These are phyloP conservation scores for Pisolithus orientalis DNA, from an alignment of 768 basidiomycete species.

Conservation along the genomic window DNA sequence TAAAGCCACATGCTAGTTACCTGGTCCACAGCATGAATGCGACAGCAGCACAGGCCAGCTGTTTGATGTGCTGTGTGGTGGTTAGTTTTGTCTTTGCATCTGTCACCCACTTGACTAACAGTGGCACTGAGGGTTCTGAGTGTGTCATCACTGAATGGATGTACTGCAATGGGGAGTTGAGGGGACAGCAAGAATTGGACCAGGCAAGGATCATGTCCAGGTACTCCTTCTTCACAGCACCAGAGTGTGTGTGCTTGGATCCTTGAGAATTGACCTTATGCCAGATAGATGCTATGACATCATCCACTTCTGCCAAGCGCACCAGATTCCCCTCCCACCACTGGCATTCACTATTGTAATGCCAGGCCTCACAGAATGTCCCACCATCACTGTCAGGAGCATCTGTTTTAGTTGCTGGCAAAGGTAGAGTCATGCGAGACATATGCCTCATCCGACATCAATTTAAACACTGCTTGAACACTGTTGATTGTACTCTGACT, in stretches of 20 bases:
- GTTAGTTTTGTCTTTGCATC: background rate
- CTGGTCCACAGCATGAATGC: background rate
- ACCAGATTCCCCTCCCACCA: constrained; percentile 26
- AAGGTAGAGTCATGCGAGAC: background rate
- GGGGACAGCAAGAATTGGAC: background rate
- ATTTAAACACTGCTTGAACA: background rate
- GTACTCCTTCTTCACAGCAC: too few species aligned
- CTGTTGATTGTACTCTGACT: background rate
- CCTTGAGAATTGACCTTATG: too few species aligned
- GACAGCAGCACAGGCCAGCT: background rate
- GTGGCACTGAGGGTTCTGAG: background rate
- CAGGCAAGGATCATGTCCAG: too few species aligned
- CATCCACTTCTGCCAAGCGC: constrained; percentile 3
- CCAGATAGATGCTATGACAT: too few species aligned
- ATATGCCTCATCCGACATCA: background rate
- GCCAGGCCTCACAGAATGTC: constrained; percentile 23
- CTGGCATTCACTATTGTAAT: constrained; percentile 14
- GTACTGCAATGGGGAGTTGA: background rate
- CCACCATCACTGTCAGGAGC: constrained; percentile 10
- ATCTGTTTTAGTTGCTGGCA: too few species aligned
- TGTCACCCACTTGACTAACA: background rate
- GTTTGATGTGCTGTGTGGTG: background rate
- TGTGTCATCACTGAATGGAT: background rate
- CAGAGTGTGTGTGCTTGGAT: too few species aligned
- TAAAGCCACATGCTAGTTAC: background rate